Evolutionary conservation across 163 green algal genomes (phyloP).

Genomic region (Scenedesmus sp.): DNA sequence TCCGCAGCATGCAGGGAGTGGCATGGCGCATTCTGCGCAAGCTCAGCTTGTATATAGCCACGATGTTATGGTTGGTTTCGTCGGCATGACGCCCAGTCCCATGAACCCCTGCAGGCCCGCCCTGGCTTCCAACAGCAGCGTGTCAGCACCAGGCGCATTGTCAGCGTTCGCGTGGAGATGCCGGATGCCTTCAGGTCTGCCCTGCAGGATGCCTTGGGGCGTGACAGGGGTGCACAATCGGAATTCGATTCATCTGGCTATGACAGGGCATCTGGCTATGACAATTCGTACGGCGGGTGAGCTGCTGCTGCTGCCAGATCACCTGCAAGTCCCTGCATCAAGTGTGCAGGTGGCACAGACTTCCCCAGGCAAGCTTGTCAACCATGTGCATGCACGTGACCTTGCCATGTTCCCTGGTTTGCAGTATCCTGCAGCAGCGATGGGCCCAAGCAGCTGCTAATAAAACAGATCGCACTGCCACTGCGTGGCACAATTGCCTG

Average conservation of each 20-base stretch:
- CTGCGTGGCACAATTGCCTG: too few species aligned
- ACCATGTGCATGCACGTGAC: not conserved
- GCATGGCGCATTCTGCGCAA: not conserved
- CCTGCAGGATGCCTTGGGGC: not conserved
- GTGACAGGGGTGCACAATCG: not conserved
- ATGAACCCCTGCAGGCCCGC: not conserved
- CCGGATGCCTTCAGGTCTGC: conserved; percentile 26
- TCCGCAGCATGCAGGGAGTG: not conserved
- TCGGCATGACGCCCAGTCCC: not conserved
- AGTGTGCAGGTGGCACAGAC: not conserved
- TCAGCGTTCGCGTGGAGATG: conserved; percentile 18
- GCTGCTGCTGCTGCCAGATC: not conserved
- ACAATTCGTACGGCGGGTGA: not conserved
- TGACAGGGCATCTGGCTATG: not conserved
- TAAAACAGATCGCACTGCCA: not conserved
- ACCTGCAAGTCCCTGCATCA: not conserved
- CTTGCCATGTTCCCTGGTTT: too few species aligned
- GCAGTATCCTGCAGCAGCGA: too few species aligned
- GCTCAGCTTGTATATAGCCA: not conserved
- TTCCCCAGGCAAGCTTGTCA: not conserved
- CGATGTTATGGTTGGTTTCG: not conserved
- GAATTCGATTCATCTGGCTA: not conserved
- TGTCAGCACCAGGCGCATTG: not conserved
- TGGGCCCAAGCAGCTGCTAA: not conserved
- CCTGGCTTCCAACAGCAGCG: not conserved